Evolutionary conservation across 2,329 filamentous ascomycete species (phyloP), one percentile per base, ranked within the genome.

Genomic region (Tricladium varicosporioides): DNA sequence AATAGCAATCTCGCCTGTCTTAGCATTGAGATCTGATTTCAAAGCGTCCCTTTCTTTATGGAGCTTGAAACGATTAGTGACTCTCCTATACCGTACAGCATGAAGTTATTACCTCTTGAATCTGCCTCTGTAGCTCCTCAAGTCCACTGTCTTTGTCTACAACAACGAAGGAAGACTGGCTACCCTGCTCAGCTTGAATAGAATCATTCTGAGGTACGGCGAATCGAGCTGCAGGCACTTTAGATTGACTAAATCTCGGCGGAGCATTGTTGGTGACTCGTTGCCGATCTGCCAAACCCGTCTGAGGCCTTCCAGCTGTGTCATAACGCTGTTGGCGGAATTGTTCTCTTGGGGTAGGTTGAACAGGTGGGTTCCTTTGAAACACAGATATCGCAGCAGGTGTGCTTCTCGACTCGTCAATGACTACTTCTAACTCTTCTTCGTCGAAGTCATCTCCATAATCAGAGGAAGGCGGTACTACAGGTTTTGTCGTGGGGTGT

Each of bases 1-100:
- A 59, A 92, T 91, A 51, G 87, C 80, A 27, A 85, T 85, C 69
- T 92, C 89, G 50, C 90, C 90, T 15, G 82, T 77, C 64, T 89
- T 88, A 2, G 81, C 79, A 53, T 78, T 78, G 14, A 87, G 77
- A 50, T 85, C 82, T 5, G 79, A 73, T 62, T 82, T 78, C 2
- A 87, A 74, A 1, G 77, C 74, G 33, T 86, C 71, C 40, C 80
- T 78, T 31, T 80, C 78, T 62, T 83, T 80, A 1, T 84, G 72
- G 31, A 73, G 57, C 63, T 71, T 2, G 53, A 43, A 45, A 36
- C 5, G 11, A 27, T 48, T 51, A 57, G 43, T 18, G 47, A 9
- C 22, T 27, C 9, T 8, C 16, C 43, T 14, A 9, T 7, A 11
- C 15, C 14, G 14, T 31, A 13, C 33, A 40, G 14, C 11, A 22